Evolutionary conservation across 495 filamentous ascomycete genomes (phyloP).

Genomic region (Tirmania nivea): DNA sequence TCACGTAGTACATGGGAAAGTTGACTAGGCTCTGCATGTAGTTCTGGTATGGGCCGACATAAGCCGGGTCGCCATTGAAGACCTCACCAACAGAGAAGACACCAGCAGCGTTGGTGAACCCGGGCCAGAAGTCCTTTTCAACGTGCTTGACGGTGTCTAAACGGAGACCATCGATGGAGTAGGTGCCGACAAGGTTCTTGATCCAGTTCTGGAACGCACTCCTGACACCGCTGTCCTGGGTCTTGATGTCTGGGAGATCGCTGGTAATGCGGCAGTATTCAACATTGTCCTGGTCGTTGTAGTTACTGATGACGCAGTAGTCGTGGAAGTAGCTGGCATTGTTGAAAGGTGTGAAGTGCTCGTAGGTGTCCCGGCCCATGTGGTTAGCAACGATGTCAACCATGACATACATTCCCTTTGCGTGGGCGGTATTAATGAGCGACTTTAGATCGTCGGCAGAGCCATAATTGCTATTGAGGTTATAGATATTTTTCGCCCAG

Average conservation of each 20-base stretch:
- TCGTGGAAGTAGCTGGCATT: conserved; percentile 41
- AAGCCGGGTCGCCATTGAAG: conserved; percentile 35
- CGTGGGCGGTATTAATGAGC: conserved; percentile 36
- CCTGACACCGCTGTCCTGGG: conserved; percentile 34
- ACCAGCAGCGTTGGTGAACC: conserved; percentile 40
- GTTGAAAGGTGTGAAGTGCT: conserved; percentile 42
- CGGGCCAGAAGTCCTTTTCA: conserved; percentile 44
- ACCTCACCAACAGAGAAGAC: conserved; percentile 56
- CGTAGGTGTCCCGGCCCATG: conserved; percentile 46
- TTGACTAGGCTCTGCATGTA: conserved; percentile 44
- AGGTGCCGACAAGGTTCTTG: conserved; percentile 37
- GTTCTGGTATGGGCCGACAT: conserved; percentile 44
- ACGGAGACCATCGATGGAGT: conserved; percentile 58
- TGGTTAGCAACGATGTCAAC: conserved; percentile 65
- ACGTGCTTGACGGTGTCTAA: conserved; percentile 58
- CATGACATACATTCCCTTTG: conserved; percentile 53
- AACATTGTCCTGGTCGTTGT: conserved; percentile 27
- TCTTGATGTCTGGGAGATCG: conserved; percentile 47
- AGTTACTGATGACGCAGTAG: conserved; percentile 41
- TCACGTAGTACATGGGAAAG: conserved; percentile 46
- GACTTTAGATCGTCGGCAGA: conserved; percentile 40
- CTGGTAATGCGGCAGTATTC: conserved; percentile 22
- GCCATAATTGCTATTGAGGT: conserved; percentile 44
- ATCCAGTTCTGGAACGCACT: conserved; percentile 46
- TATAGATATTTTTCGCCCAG: conserved; percentile 48